These are phyloP conservation scores for Juncus effusus DNA, from an alignment of 176 grass and related monocot genomes.

Conservation along the genomic window DNA sequence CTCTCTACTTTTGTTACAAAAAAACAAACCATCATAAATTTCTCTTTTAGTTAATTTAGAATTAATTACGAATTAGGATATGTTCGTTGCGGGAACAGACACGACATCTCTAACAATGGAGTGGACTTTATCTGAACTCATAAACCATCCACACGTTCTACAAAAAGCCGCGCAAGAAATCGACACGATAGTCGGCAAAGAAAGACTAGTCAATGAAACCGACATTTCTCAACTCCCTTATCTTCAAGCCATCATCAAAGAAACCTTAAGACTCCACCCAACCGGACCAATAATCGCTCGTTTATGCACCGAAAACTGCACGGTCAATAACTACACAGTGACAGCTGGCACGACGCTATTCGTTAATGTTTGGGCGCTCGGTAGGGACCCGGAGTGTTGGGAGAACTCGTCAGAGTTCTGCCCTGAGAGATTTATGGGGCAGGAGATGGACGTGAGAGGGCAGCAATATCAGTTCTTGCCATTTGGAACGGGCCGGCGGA, in stretches of 20 bases:
- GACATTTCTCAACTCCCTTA: constrained; percentile 63
- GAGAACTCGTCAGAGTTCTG: constrained; percentile 47
- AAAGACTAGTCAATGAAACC: constrained; percentile 41
- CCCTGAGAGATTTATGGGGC: constrained; percentile 56
- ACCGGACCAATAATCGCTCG: constrained; percentile 41
- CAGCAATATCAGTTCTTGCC: constrained; percentile 69
- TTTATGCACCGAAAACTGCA: constrained; percentile 33
- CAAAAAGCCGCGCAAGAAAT: constrained; percentile 39
- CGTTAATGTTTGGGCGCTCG: constrained; percentile 56
- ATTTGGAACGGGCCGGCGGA: constrained; percentile 57
- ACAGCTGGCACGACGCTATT: constrained; percentile 46
- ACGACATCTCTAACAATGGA: constrained; percentile 56
- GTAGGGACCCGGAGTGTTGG: constrained; percentile 51
- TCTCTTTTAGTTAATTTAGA: not conserved
- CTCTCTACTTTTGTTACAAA: not conserved
- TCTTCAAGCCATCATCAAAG: constrained; percentile 62
- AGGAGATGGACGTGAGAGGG: constrained; percentile 37
- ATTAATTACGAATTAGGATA: constrained; percentile 31
- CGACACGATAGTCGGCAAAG: constrained; percentile 41
- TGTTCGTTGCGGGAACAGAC: constrained; percentile 41
- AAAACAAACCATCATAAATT: not conserved
- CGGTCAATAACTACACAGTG: constrained; percentile 22
- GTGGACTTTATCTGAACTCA: constrained; percentile 70
- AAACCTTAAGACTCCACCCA: constrained; percentile 51
- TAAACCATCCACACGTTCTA: constrained; percentile 48